A percentile compares a stretch with the other conserved stretches of the same genome.
These are phyloP conservation scores for Plasmodium gonderi DNA, from an alignment of 169 alveolate genomes.

Conservation along the genomic window DNA sequence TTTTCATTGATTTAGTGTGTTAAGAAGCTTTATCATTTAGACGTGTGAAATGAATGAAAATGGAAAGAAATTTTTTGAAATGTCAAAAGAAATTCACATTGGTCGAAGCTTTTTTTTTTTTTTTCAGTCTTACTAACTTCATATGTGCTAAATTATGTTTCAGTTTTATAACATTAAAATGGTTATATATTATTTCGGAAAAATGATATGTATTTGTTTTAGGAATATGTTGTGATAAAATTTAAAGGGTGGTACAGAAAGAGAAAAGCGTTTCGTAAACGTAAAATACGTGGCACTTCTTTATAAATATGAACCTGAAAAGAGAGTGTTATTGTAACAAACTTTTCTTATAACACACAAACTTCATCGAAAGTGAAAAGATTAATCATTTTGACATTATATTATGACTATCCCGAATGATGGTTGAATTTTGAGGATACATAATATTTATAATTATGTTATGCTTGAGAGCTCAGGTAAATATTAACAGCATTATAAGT, in stretches of 20 bases:
- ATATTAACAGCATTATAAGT: not conserved
- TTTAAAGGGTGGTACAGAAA: not conserved
- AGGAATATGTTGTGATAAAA: not conserved
- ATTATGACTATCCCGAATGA: not conserved
- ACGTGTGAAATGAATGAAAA: not conserved
- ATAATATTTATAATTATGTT: not conserved
- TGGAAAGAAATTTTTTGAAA: not conserved
- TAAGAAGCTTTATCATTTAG: not conserved
- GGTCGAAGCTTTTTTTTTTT: not conserved
- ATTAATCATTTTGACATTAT: not conserved
- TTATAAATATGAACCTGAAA: not conserved
- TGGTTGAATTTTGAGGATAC: not conserved
- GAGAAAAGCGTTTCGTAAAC: not conserved
- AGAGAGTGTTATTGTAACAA: not conserved
- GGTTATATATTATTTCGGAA: not conserved
- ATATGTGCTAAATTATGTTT: not conserved
- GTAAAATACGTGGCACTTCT: not conserved
- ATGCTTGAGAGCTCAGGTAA: not conserved
- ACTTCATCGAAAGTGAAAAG: not conserved
- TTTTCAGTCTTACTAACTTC: not conserved
- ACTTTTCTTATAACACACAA: not conserved
- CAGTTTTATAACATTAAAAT: not conserved
- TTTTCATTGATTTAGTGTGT: not conserved
- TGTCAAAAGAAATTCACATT: not conserved
- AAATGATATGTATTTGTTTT: not conserved